Base-by-base conservation (phyloP, 176 grass and related monocot species). In the Triticum turgidum region DNA sequence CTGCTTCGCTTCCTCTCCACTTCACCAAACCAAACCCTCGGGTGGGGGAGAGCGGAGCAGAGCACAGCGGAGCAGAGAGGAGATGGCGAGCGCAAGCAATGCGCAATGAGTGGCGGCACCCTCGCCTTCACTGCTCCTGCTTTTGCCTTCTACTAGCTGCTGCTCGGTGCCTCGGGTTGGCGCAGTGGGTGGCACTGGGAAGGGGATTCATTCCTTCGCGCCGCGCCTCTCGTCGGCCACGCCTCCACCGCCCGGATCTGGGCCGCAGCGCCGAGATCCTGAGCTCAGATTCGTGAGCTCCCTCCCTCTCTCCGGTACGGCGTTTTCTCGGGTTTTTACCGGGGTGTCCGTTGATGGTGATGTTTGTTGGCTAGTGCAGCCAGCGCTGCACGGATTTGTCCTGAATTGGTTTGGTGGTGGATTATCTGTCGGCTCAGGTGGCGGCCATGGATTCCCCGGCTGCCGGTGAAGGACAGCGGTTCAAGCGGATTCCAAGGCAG, bases 401-500 rank as follows among this genome's bases (percentile, higher is more conserved):
- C 56, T 67, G 47, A 29, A 58, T 42, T 89, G 24, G 41, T 81
- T 52, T 59, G 9, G 69, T 81, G 39, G 30, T 78, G 79, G 61
- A 77, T 9, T 59, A 21, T 59, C 22, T 56, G 83, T 30, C 49
- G 52, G 66, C 66, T 87, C 80, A 90, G 82, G 81, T 33, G 86
- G 65, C 63, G 51, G 62, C 69, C 30, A 88, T 88, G 89, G 86
- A 91, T 80, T 86, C 86, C 78, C 87, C 91, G 65, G 91, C 76
- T 47, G 82, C 69, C 10, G 85, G 86, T 18, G 90, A 91, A 84
- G 91, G 93, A 22, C 93, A 90, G 74, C 86, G 96, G 73, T 98
- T 98, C 87, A 95, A 83, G 86, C 83, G 88, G 80, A 90, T 94
- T 85, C 89, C 89, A 80, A 86, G 86, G 81, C 91, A 89, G 80